Evolutionary conservation across 2,329 filamentous ascomycete genomes (phyloP).

Genomic region (Bretziella fagacearum): DNA sequence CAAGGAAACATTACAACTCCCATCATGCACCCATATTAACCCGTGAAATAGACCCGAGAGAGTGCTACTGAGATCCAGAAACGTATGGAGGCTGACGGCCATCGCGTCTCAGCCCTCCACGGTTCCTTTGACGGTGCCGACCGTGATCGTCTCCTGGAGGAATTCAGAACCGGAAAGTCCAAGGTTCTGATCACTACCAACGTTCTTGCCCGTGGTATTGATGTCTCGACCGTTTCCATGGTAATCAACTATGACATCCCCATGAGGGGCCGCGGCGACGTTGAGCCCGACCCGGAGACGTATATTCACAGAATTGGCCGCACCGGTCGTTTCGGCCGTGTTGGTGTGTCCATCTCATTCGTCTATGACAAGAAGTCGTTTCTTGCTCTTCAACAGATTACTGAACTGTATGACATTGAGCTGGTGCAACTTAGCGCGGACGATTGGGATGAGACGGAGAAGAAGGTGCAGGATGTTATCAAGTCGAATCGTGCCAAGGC

Average conservation of each 20-base stretch:
- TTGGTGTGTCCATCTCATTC: slow-evolving; percentile 90
- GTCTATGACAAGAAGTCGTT: slow-evolving; percentile 76
- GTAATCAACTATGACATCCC: slow-evolving; percentile 94
- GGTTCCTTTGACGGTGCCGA: slow-evolving; percentile 71
- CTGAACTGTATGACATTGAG: slow-evolving; percentile 61
- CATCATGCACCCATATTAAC: not conserved
- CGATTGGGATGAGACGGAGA: slow-evolving; percentile 85
- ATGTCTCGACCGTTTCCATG: slow-evolving; percentile 82
- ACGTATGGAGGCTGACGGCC: slow-evolving; percentile 74
- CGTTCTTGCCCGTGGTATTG: slow-evolving; percentile 87
- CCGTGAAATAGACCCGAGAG: slow-evolving; percentile 48
- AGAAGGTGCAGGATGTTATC: slow-evolving; percentile 64
- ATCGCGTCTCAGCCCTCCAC: slow-evolving; percentile 80
- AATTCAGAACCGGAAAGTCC: slow-evolving; percentile 70
- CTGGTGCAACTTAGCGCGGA: slow-evolving; percentile 65
- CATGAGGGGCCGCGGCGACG: slow-evolving; percentile 57
- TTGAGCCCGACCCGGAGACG: slow-evolving; percentile 79
- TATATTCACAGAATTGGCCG: slow-evolving; percentile 96
- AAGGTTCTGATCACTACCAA: slow-evolving; percentile 98
- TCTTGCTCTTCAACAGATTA: slow-evolving; percentile 62
- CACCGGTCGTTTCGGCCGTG: slow-evolving; percentile 89
- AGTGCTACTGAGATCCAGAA: slow-evolving; percentile 73
- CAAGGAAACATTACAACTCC: not conserved
- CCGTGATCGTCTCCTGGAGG: slow-evolving; percentile 68
- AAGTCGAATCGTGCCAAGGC: slow-evolving; percentile 49